Percentiles rank a stretch among this genome's conserved stretches.
phyloP scores from a whole-genome alignment of 352 stramenopile species.

The Globisporangium mamillatum region DNA sequence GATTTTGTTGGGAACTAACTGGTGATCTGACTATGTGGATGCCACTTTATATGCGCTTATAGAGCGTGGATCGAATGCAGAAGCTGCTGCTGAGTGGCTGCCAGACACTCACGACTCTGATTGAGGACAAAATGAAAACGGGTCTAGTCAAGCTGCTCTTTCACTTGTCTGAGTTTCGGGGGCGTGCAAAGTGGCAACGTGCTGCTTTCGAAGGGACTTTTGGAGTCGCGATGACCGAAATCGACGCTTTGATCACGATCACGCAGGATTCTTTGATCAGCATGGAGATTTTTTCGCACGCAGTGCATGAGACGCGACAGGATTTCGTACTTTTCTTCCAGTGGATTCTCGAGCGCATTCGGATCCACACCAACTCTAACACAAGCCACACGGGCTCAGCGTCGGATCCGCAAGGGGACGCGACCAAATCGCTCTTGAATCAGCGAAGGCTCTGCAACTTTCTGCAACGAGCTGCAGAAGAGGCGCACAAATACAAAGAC shows the following conservation, averaged over 20 bases:
- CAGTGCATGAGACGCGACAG: conserved; percentile 50
- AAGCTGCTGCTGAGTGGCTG: conserved; percentile 47
- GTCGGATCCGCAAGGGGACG: neutral
- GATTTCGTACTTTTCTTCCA: conserved; percentile 64
- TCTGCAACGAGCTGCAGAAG: conserved; percentile 38
- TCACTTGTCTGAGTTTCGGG: conserved; percentile 51
- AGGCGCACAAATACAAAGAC: conserved; percentile 35
- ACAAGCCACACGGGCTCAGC: neutral
- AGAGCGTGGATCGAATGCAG: conserved; percentile 64
- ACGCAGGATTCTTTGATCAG: conserved; percentile 37
- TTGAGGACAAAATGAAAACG: conserved; percentile 35
- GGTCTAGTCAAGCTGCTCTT: conserved; percentile 40
- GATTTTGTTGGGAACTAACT: neutral
- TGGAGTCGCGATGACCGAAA: conserved; percentile 30
- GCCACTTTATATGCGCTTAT: neutral
- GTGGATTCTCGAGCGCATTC: conserved; percentile 63
- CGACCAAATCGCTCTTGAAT: conserved; percentile 54
- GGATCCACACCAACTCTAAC: conserved; percentile 48
- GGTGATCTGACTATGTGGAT: neutral
- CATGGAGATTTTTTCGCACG: conserved; percentile 40
- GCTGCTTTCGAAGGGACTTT: conserved; percentile 28
- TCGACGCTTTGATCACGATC: conserved; percentile 36
- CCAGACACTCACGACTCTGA: conserved; percentile 29
- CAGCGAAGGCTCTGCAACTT: conserved; percentile 53
- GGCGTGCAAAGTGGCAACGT: conserved; percentile 45